These are phyloP conservation scores for Rubus parviflorus DNA, from an alignment of 306 rosid genomes.

Conservation along the genomic window DNA sequence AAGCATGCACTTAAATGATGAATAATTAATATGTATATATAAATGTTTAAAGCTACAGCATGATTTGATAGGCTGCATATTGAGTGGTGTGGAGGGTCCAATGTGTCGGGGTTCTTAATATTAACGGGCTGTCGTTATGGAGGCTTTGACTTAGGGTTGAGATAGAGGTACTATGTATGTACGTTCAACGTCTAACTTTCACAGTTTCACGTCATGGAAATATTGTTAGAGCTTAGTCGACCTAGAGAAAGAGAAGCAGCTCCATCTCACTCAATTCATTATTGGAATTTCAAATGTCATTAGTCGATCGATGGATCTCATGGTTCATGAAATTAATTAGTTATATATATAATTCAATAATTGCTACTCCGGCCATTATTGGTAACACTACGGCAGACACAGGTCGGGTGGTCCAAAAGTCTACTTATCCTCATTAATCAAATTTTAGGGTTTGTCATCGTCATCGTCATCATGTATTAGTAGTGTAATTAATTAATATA, in stretches of 20 bases:
- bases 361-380: neutral
- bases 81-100: neutral
- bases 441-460: neutral
- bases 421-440: neutral
- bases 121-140: neutral
- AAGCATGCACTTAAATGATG: no score
- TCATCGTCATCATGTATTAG: neutral
- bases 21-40: no score
- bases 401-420: no score
- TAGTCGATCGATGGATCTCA: neutral
- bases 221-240: neutral
- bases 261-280: neutral
- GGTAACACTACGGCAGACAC: no score
- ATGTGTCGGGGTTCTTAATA: neutral
- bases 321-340: neutral
- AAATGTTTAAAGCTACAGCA: neutral
- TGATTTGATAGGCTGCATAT: neutral
- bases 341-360: neutral
- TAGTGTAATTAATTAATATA: no score
- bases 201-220: neutral
- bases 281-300: neutral
- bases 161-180: neutral
- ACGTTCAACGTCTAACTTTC: constrained; percentile 18
- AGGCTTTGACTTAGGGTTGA: constrained; percentile 23
- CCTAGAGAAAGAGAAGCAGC: neutral